Evolutionary conservation across 768 basidiomycete genomes (phyloP), one percentile per base, ranked within the genome.

Genomic region (Rickenella mellea): DNA sequence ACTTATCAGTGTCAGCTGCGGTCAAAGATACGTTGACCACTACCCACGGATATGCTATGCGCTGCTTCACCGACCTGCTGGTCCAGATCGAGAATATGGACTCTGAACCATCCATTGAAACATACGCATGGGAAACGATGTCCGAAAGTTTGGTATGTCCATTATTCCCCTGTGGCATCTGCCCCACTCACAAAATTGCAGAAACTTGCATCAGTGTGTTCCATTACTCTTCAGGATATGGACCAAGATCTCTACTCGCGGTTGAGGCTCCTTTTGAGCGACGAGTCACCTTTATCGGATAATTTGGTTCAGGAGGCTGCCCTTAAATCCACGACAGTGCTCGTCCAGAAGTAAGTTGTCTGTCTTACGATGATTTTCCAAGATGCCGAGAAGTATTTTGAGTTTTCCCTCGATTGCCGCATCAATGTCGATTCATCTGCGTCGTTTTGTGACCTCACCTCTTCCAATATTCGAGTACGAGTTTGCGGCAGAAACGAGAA

Each of bases 111-210:
- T 72, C 82, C 0, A 52, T 81, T 26, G 89, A 92, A 56, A 86
- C 83, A n/a, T 92, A 90, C 60, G 79, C 85, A 40, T 91, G 83
- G 81, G 89, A 92, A 55, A 91, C 89, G 0, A 81, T 92, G 80
- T 86, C 89, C 8, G 89, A 92, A 56, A 84, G 83, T 50, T 59
- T 92, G 70, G 89, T 88, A 51, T 37, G 76, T 60, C 29, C 32
- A 9, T 19, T 19, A 15, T 45, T 38, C 2, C 21, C 6, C 4
- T 29, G 12, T 11, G 28, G 21, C 14, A 33, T 37, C 26, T 19
- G 14, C n/a, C 19, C 12, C 33, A 2, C 24, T 37, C 6, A 12
- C 17, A 11, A 8, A 8, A 12, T n/a, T n/a, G 0, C 51, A 92
- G 89, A 92, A 91, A 86, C 65, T 92, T 15, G 82, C 85, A 3